Conservation (phyloP, 2,329 filamentous ascomycete genomes). For the Penicillium sp. region DNA sequence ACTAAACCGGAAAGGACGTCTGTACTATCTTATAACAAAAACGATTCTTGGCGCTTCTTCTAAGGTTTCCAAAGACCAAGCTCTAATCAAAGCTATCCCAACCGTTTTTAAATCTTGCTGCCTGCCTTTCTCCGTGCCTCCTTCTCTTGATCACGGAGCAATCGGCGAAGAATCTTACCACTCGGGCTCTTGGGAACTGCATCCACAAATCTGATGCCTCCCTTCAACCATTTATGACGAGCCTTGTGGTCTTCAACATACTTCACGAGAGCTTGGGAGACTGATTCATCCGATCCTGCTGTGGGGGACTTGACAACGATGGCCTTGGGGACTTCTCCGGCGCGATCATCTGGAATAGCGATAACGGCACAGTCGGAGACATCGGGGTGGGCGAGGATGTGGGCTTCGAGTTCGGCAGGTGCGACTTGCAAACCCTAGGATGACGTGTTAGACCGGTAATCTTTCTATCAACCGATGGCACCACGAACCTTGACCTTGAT, state of each 20-base stretch:
- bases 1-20: too few species aligned
- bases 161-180: constrained; percentile 61
- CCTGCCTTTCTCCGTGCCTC: constrained; percentile 63
- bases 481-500: constrained; percentile 70
- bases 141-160: constrained; percentile 72
- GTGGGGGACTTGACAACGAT: constrained; percentile 60
- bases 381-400: constrained; percentile 69
- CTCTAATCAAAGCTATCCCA: neutral
- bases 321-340: constrained; percentile 63
- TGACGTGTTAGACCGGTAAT: constrained; percentile 1
- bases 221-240: constrained; percentile 61
- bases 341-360: constrained; percentile 62
- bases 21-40: neutral
- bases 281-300: constrained; percentile 50
- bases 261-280: constrained; percentile 54
- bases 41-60: neutral
- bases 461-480: neutral
- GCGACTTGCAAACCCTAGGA: constrained; percentile 74
- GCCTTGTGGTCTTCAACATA: constrained; percentile 62
- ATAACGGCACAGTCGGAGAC: constrained; percentile 81
- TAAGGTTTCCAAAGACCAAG: neutral
- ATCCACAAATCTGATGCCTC: constrained; percentile 58
- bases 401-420: constrained; percentile 77
- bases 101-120: constrained; percentile 58
- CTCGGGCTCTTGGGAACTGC: constrained; percentile 60